These are phyloP conservation scores for Xanthoparmelia taractica DNA, from an alignment of 495 filamentous ascomycete species.

Conservation along the genomic window DNA sequence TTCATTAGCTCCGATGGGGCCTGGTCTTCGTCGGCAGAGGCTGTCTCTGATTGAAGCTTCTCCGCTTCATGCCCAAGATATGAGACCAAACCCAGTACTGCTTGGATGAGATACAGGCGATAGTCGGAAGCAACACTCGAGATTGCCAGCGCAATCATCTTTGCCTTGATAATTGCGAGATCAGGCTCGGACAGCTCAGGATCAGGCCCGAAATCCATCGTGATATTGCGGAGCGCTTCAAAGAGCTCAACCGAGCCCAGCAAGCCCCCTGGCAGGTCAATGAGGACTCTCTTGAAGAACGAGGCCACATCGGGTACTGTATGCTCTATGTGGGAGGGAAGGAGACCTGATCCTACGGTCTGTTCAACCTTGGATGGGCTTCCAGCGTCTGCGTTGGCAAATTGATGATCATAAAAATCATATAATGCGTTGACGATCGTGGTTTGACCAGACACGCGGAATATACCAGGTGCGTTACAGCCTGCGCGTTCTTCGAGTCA, in stretches of 20 bases:
- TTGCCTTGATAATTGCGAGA: conserved; percentile 47
- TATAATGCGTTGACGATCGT: conserved; percentile 50
- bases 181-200: conserved; percentile 43
- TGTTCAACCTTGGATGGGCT: conserved; percentile 23
- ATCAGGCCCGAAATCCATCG: conserved; percentile 44
- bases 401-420: conserved; percentile 50
- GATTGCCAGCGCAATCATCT: conserved; percentile 58
- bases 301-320: conserved; percentile 62
- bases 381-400: conserved; percentile 37
- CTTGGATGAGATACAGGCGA: conserved; percentile 55
- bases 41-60: conserved; percentile 20
- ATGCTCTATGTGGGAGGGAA: conserved; percentile 21
- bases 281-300: conserved; percentile 61
- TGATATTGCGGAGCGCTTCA: conserved; percentile 55
- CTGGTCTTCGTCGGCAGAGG: conserved; percentile 24
- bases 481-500: conserved; percentile 23
- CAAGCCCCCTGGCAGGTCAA: conserved; percentile 65
- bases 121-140: conserved; percentile 48
- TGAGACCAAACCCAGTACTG: conserved; percentile 55
- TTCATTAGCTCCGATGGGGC: conserved; percentile 45
- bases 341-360: conserved; percentile 23
- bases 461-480: conserved; percentile 49
- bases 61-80: conserved; percentile 48
- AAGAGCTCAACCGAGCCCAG: conserved; percentile 62
- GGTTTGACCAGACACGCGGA: conserved; percentile 54